phyloP scores from a whole-genome alignment of 495 filamentous ascomycete genomes.

The Durotheca rogersii region DNA sequence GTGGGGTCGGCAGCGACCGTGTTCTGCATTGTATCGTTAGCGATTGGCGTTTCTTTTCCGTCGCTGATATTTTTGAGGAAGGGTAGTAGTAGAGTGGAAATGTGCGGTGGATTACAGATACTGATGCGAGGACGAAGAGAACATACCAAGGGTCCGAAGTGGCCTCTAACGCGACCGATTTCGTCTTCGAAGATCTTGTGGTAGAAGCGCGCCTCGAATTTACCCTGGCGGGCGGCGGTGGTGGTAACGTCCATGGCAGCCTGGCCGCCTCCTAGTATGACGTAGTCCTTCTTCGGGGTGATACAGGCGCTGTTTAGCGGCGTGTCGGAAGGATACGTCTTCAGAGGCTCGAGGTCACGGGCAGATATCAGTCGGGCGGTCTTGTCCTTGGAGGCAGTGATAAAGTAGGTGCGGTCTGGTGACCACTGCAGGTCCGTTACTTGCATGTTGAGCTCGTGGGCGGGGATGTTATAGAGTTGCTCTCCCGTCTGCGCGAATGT shows the following conservation, averaged over 20 bases:
- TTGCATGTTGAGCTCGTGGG: conserved; percentile 77
- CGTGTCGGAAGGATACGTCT: conserved; percentile 91
- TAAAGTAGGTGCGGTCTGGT: conserved; percentile 91
- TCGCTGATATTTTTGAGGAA: too few relatives aligned
- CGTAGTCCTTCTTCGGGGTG: conserved; percentile 91
- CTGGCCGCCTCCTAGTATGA: conserved; percentile 96
- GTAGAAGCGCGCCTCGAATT: conserved; percentile 98
- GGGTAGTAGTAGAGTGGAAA: too few relatives aligned
- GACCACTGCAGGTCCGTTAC: conserved; percentile 96
- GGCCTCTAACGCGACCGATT: conserved; percentile 92
- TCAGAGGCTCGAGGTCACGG: conserved; percentile 83
- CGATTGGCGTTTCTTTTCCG: neutral
- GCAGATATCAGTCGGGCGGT: conserved; percentile 81
- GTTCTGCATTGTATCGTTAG: conserved; percentile 37
- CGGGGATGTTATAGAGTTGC: conserved; percentile 71
- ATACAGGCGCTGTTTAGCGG: conserved; percentile 93
- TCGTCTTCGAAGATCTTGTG: conserved; percentile 99
- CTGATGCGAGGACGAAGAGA: too few relatives aligned
- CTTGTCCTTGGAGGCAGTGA: conserved; percentile 97
- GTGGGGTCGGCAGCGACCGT: conserved; percentile 82
- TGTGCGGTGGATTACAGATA: too few relatives aligned
- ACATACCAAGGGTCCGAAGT: conserved; percentile 92
- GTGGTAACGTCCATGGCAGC: conserved; percentile 99
- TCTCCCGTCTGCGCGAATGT: conserved; percentile 68
- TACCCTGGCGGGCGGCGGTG: conserved; percentile 87